Conservation (phyloP, 306 rosid species). For the Sicyos baderoa region DNA sequence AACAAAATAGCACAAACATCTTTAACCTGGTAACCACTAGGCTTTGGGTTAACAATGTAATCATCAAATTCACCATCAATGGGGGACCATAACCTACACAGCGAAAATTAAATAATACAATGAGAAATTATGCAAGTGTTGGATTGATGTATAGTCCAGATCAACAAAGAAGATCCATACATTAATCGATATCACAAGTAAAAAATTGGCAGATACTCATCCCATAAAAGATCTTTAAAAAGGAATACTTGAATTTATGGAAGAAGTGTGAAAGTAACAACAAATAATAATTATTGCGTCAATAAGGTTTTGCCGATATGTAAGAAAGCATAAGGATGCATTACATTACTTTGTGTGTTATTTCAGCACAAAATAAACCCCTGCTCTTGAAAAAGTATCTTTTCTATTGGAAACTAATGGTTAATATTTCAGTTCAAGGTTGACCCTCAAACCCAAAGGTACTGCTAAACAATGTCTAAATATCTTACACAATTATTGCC, state of each 20-base stretch:
- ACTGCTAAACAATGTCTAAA: constrained; percentile 1
- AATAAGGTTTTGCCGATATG: not conserved
- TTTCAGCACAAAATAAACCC: not conserved
- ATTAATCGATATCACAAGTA: not conserved
- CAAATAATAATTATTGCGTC: not conserved
- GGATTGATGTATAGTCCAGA: not conserved
- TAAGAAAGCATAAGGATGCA: not conserved
- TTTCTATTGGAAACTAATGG: not conserved
- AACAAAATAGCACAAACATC: constrained; percentile 9
- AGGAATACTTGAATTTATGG: not conserved
- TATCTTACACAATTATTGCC: not conserved
- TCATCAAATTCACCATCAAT: constrained; percentile 97
- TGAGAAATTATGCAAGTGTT: not conserved
- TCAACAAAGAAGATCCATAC: not conserved
- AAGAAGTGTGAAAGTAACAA: not conserved
- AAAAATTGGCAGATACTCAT: not conserved
- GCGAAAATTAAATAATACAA: not conserved
- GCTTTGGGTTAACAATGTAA: constrained; percentile 89
- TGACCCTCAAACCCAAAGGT: not conserved
- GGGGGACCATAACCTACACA: constrained; percentile 76
- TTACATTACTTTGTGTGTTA: not conserved
- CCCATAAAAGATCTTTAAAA: not conserved
- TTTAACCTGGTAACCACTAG: constrained; percentile 95
- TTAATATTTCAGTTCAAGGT: not conserved
- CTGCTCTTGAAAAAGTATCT: not conserved